Base-by-base conservation (phyloP, 352 stramenopile species). In the Globisporangium heterothallicum region DNA sequence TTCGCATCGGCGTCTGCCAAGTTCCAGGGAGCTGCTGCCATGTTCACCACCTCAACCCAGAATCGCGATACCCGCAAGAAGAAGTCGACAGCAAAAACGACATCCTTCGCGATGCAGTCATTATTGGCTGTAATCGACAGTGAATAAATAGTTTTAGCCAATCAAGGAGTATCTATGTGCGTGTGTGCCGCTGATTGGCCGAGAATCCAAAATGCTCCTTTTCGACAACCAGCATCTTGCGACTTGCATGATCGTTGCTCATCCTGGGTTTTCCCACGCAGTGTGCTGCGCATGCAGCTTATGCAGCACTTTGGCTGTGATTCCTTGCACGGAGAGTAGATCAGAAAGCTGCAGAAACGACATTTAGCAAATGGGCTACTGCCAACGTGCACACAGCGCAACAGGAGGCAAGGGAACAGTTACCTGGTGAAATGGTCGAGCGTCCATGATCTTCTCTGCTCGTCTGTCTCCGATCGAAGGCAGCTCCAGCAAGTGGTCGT, bases 401-500 rank as follows among this genome's bases (percentile, higher is more conserved):
- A 25, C 14, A 27, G 6, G 18, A 58, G 38, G 21, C 40, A 22
- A 9, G n/a, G 4, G 10, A 38, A n/a, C n/a, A n/a, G n/a, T n/a
- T 38, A 76, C 70, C 65, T 78, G 54, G 0, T 66, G 30, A 45
- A 75, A 84, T 12, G 72, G 77, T 21, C 77, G 64, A 26, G 51
- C 29, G 18, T 63, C 60, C 0, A 80, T 42, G 24, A 86, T 65
- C 22, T 75, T 64, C 13, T 72, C 63, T 21, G 74, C 74, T 1
- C 70, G 66, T 51, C 82, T 88, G 40, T 53, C 63, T 21, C 77
- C 74, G 36, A 88, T 86, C 8, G 65, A 63, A 13, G 70, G 65
- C 21, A 88, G 61, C 38, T 70, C 49, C 9, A 54, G 67, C 8
- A 86, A 66, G 21, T 86, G 63, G 4, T 63, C 57, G 19, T 58